Percentiles rank a stretch among this genome's conserved stretches.
Conservation (phyloP, 306 rosid species). For the Neltuma alba region DNA sequence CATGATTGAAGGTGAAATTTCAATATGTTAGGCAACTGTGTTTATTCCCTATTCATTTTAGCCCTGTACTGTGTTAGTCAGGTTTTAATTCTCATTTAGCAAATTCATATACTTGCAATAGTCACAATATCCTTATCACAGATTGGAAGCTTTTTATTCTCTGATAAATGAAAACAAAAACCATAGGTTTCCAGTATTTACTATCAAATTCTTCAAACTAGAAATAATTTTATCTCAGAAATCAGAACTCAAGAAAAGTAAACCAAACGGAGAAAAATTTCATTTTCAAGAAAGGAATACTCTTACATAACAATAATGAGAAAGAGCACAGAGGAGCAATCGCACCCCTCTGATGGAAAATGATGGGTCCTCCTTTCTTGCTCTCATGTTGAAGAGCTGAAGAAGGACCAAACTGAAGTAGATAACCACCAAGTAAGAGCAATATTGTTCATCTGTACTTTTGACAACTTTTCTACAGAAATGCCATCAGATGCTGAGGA, state of each 20-base stretch:
- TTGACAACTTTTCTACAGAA: neutral
- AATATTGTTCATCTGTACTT: neutral
- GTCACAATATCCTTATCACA: neutral
- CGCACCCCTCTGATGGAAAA: neutral
- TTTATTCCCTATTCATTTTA: conserved; percentile 19
- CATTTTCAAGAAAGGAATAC: neutral
- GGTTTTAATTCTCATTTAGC: neutral
- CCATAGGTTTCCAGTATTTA: too few relatives aligned
- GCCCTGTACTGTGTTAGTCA: neutral
- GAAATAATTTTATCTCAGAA: neutral
- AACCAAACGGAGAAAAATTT: neutral
- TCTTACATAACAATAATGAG: neutral
- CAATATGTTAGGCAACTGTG: neutral
- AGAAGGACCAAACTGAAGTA: neutral
- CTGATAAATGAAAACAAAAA: too few relatives aligned
- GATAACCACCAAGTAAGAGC: neutral
- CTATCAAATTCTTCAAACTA: too few relatives aligned
- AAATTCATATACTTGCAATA: conserved; percentile 25
- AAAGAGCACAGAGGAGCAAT: neutral
- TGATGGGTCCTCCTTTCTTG: neutral
- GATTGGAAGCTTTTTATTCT: neutral
- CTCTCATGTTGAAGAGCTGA: neutral
- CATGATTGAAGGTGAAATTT: neutral
- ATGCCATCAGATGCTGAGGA: neutral
- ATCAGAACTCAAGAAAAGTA: neutral